Evolutionary conservation across 164 flowering plant genomes (phyloP), one percentile per base, ranked within the genome.

Genomic region (Aristolochia californica): DNA sequence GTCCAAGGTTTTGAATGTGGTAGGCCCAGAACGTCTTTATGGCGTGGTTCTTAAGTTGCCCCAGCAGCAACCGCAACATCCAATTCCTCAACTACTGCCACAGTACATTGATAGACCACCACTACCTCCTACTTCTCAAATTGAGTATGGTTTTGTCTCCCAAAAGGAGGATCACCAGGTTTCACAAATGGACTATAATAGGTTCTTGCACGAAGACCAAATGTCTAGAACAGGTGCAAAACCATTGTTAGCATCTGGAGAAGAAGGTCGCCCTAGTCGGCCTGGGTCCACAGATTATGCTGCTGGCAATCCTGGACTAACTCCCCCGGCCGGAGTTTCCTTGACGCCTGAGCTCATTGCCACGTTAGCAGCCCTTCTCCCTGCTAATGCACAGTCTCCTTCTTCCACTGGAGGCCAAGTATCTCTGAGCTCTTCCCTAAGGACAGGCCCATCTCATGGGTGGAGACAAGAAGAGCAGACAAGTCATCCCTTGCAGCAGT

Each of bases 341-440:
- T 66, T 94, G 51, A 87, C 99, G 23, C 99, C 99, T 23, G 99
- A 94, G 63, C 84, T 94, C 50, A 73, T 94, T 68, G 93, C 99
- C 12, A 76, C 87, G 26, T 71, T 94, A 53, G 77, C 95, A 50
- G 70, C 88, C 34, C 59, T 87, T 18, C 53, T 87, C 17, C 95
- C 97, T 43, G 62, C 71, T 24, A 81, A 74, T 49, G 50, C 66
- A 22, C 83, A 79, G 56, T 57, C 83, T n/a, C 62, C 79, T 18
- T 66, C n/a, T n/a, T n/a, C 44, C 30, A 78, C 70, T 47, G 67
- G 47, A 62, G 66, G 69, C 11, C 79, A 72, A 51, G 62, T 61
- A 43, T 49, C 67, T 1, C 18, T 53, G 18, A 66, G 57, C 49
- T 53, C 85, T 13, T 66, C 84, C 38, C 16, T 9, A n/a, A 66